These are phyloP conservation scores for Podospora anserina DNA, from an alignment of 495 filamentous ascomycete genomes.

Conservation along the genomic window DNA sequence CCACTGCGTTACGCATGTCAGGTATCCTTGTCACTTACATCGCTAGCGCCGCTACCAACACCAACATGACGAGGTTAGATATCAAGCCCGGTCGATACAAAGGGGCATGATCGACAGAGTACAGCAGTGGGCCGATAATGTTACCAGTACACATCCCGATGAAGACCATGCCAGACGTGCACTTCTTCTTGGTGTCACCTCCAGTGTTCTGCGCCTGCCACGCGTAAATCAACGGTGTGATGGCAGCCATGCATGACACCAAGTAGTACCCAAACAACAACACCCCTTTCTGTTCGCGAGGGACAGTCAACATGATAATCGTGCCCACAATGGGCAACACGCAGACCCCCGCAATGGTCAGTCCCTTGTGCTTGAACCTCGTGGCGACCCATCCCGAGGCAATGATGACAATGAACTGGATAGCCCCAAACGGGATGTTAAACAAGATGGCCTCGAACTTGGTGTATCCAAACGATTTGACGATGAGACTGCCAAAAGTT, in stretches of 20 bases:
- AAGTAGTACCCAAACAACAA: slow-evolving; percentile 43
- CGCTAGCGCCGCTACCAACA: slow-evolving; percentile 34
- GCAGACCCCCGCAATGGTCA: slow-evolving; percentile 53
- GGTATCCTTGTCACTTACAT: slow-evolving; percentile 30
- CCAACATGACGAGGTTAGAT: slow-evolving; percentile 47
- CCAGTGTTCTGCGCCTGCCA: slow-evolving; percentile 66
- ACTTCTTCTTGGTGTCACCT: slow-evolving; percentile 66
- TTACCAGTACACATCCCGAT: slow-evolving; percentile 62
- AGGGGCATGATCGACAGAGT: slow-evolving; percentile 57
- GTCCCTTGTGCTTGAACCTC: slow-evolving; percentile 51
- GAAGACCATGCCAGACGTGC: slow-evolving; percentile 59
- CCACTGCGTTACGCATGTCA: background rate
- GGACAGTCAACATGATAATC: slow-evolving; percentile 52
- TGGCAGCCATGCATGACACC: slow-evolving; percentile 37
- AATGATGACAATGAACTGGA: slow-evolving; percentile 46
- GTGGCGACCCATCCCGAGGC: slow-evolving; percentile 47
- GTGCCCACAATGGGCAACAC: slow-evolving; percentile 55
- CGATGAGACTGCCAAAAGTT: slow-evolving; percentile 63
- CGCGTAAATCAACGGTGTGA: slow-evolving; percentile 61
- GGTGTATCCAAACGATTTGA: slow-evolving; percentile 59
- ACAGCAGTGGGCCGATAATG: slow-evolving; percentile 60
- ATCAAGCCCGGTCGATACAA: slow-evolving; percentile 56
- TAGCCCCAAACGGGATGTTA: slow-evolving; percentile 61
- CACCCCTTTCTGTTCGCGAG: slow-evolving; percentile 44
- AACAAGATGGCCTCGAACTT: slow-evolving; percentile 60